phyloP scores from a whole-genome alignment of 805 yeast genomes.

The Zygoascus bituminiphila region DNA sequence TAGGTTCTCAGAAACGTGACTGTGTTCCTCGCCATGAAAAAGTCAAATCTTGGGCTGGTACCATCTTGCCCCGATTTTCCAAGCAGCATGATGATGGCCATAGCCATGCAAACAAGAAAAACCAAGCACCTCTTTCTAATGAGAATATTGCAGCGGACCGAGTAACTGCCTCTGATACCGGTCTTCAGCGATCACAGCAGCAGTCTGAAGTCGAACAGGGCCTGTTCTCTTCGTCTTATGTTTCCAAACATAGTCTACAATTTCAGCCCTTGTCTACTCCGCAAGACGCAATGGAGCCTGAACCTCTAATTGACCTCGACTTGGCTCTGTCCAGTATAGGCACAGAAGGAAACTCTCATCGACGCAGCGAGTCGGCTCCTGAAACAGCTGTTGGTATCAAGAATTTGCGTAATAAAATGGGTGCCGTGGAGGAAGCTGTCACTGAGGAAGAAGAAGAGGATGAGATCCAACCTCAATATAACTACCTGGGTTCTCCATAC shows the following conservation, averaged over 20 bases:
- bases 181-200: background rate
- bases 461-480: slow-evolving; percentile 1
- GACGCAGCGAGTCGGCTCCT: slow-evolving; percentile 52
- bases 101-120: slow-evolving; percentile 2
- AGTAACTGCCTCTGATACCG: background rate
- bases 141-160: background rate
- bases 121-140: background rate
- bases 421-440: slow-evolving; percentile 22
- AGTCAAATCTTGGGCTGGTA: slow-evolving; percentile 33
- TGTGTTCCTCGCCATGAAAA: slow-evolving; percentile 23
- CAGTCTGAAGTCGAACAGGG: background rate
- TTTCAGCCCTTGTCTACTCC: background rate
- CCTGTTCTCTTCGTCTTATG: slow-evolving; percentile 5
- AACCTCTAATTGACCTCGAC: slow-evolving; percentile 50
- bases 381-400: slow-evolving; percentile 28
- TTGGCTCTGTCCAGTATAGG: slow-evolving; percentile 32
- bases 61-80: background rate
- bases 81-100: background rate
- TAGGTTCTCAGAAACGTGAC: background rate
- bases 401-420: slow-evolving; percentile 23
- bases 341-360: slow-evolving; percentile 26
- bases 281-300: slow-evolving; percentile 32
- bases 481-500: background rate
- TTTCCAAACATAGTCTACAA: slow-evolving; percentile 2
- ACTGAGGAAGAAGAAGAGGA: slow-evolving; percentile 10